Percentiles rank a stretch among this genome's conserved stretches.
phyloP scores from a whole-genome alignment of 2,329 filamentous ascomycete species.

The Teratosphaeria nubilosa region DNA sequence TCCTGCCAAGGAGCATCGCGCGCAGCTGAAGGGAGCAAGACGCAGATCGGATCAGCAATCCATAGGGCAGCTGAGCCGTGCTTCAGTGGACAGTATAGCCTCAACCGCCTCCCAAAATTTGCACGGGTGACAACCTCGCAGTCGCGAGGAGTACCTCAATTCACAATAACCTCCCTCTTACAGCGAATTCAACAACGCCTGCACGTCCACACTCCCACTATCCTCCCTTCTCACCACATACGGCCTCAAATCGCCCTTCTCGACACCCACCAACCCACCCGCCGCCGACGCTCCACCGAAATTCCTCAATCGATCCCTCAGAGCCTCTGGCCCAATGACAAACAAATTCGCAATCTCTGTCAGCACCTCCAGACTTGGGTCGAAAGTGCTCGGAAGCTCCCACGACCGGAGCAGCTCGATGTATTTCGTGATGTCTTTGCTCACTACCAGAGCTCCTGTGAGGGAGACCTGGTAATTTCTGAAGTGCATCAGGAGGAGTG shows the following conservation, averaged over 20 bases:
- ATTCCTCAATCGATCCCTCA: conserved; percentile 41
- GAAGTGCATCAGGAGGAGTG: conserved; percentile 80
- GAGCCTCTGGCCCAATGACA: conserved; percentile 62
- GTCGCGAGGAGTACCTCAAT: too few species aligned
- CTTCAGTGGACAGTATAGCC: too few species aligned
- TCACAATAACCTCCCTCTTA: conserved; percentile 19
- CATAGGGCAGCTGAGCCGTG: too few species aligned
- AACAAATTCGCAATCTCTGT: conserved; percentile 93
- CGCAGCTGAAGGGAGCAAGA: too few species aligned
- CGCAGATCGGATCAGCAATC: too few species aligned
- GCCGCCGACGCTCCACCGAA: conserved; percentile 22
- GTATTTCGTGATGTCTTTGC: conserved; percentile 92
- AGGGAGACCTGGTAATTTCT: conserved; percentile 90
- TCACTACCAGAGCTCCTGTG: conserved; percentile 87
- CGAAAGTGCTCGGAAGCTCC: conserved; percentile 52
- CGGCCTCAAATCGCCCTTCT: conserved; percentile 55
- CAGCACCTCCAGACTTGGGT: conserved; percentile 61
- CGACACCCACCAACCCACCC: conserved; percentile 30
- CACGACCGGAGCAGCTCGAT: conserved; percentile 75
- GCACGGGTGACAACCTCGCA: too few species aligned
- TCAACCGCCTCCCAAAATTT: too few species aligned
- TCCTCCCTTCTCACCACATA: conserved; percentile 84
- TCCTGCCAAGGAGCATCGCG: too few species aligned
- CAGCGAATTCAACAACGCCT: conserved; percentile 65
- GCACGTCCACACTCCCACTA: conserved; percentile 67